A percentile compares a stretch with the other conserved stretches of the same genome.
These are phyloP conservation scores for Populus hybrid DNA, from an alignment of 441 rosid genomes.

Conservation along the genomic window DNA sequence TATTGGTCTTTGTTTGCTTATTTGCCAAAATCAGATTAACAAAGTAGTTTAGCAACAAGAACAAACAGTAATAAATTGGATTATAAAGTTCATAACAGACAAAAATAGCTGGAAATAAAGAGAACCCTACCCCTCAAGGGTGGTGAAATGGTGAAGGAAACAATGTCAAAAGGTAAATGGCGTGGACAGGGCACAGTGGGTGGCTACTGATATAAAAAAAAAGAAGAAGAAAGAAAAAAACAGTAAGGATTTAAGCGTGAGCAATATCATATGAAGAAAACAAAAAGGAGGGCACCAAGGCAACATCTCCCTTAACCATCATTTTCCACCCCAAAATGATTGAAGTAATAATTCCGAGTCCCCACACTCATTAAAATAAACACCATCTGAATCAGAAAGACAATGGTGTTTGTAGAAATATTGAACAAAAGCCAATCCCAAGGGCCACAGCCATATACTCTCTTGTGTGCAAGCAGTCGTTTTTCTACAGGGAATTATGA, in stretches of 20 bases:
- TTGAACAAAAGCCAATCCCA: conserved; percentile 11
- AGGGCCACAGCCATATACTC: conserved; percentile 1
- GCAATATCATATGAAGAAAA: conserved; percentile 13
- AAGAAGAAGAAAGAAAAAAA: background rate
- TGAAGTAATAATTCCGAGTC: conserved; percentile 30
- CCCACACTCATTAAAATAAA: conserved; percentile 7
- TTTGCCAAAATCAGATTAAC: too few relatives aligned
- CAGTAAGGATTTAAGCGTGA: background rate
- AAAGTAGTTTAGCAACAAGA: background rate
- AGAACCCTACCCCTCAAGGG: background rate
- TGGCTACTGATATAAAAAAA: background rate
- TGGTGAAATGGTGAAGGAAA: background rate
- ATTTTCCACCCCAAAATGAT: conserved; percentile 42
- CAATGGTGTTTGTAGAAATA: background rate
- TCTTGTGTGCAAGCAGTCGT: background rate
- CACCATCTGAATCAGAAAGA: background rate
- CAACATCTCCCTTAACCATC: background rate
- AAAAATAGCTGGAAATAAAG: background rate
- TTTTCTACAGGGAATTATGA: conserved; percentile 3
- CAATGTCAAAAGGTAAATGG: background rate
- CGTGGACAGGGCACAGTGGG: conserved; percentile 8
- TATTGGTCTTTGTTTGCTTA: too few relatives aligned
- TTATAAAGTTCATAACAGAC: background rate
- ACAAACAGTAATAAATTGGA: background rate
- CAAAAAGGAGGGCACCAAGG: conserved; percentile 1